phyloP scores from a whole-genome alignment of 371 early-diverging fungal species.

The Rhizopus stolonifer region DNA sequence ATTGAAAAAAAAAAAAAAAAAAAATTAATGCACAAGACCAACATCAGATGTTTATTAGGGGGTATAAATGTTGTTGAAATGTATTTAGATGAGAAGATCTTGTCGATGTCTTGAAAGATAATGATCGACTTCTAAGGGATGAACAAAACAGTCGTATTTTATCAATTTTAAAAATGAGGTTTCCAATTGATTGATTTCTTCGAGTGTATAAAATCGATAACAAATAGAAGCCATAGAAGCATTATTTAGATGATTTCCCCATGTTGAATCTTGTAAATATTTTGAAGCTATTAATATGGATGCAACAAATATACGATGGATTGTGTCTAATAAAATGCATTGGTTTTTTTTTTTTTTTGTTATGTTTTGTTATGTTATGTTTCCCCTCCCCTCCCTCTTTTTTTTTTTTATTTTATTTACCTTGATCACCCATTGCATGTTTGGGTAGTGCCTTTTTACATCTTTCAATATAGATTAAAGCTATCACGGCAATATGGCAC shows the following conservation, averaged over 20 bases:
- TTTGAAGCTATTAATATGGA: conserved; percentile 71
- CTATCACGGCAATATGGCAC: conserved; percentile 32
- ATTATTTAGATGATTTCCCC: conserved; percentile 41
- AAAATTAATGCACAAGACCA: too few species aligned
- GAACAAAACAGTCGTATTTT: conserved; percentile 27
- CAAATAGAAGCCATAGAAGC: conserved; percentile 27
- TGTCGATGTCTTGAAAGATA: conserved; percentile 26
- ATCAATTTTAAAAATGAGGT: conserved; percentile 25
- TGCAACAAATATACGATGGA: conserved; percentile 75
- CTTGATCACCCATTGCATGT: conserved; percentile 33
- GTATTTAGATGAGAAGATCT: conserved; percentile 24
- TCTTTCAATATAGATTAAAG: conserved; percentile 31
- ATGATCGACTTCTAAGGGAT: conserved; percentile 22
- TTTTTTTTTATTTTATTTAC: too few species aligned
- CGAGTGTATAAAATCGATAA: conserved; percentile 22
- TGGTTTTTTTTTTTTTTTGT: too few species aligned
- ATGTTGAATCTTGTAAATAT: conserved; percentile 67
- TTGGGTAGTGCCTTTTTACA: conserved; percentile 34
- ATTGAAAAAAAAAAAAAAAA: too few species aligned
- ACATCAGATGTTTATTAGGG: too few species aligned
- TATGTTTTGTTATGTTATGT: too few species aligned
- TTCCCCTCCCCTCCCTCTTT: too few species aligned
- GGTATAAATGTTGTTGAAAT: too few species aligned
- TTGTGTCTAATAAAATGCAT: conserved; percentile 21
- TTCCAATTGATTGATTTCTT: conserved; percentile 31